Base-by-base conservation (phyloP, 306 rosid genomes). In the Sesbania bispinosa region DNA sequence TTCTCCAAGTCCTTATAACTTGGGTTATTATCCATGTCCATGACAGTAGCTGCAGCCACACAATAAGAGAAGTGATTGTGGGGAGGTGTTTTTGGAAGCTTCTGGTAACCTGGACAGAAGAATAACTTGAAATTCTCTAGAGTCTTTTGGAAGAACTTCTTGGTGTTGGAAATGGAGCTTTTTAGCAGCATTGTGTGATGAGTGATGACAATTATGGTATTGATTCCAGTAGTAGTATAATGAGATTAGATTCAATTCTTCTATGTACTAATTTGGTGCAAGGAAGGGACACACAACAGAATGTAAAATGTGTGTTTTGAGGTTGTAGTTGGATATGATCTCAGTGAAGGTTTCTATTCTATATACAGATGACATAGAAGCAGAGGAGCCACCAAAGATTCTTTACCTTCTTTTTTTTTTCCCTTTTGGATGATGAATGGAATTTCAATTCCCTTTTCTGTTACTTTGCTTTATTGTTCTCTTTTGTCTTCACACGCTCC, bases 151-250 rank as follows among this genome's bases (percentile, higher is more conserved):
- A 95, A 79, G 77, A 95, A 82, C 80, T 81, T 86, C 81, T 80
- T 91, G 82, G 96, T 86, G 71, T 38, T 81, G 77, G 87, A 88
- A 80, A 93, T 79, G 75, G 98, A 72, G 41, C 39, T 81, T 79
- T 84, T 70, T 18, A 91, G 77, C 80, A 84, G 14, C 98, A 90
- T 90, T 73, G 65, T 66, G 9, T 61, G 67, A 39, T 38, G 66
- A 55, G n/a, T n/a, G n/a, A n/a, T 5, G 74, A 53, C 15, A 46
- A 15, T 10, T 24, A 61, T 33, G 35, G 53, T 73, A 7, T 0
- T 10, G 18, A 46, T 29, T 10, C 32, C 24, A 39, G 11, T 51
- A 11, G 11, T 4, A 76, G 33, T 52, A 21, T 11, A 4, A 76
- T 30, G 38, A 65, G 36, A 35, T 50, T 0, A 35, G 7, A 8